These are phyloP conservation scores for Schizonepeta tenuifolia DNA, from an alignment of 257 asterid species.

Conservation along the genomic window DNA sequence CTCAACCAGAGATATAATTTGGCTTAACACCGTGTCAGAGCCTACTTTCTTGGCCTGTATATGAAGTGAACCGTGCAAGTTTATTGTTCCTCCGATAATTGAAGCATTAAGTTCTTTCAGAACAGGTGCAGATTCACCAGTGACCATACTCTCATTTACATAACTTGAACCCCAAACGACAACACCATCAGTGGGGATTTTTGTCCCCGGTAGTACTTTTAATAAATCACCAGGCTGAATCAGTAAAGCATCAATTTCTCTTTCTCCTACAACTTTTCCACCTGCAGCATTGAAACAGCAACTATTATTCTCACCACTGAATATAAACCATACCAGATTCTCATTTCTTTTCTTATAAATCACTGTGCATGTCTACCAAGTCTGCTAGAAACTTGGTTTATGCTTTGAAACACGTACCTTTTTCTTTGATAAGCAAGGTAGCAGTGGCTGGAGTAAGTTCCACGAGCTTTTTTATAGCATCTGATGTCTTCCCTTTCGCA, in stretches of 20 bases:
- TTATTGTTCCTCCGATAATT: conserved; percentile 94
- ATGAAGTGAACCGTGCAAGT: conserved; percentile 92
- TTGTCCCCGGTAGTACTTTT: conserved; percentile 94
- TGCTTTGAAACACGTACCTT: conserved; percentile 47
- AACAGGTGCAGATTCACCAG: conserved; percentile 93
- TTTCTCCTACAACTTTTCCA: conserved; percentile 80
- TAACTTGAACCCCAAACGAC: conserved; percentile 98
- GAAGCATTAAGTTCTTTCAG: conserved; percentile 64
- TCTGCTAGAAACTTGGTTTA: conserved; percentile 6
- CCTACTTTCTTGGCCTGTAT: conserved; percentile 88
- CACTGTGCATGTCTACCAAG: conserved; percentile 1
- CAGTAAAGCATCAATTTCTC: conserved; percentile 90
- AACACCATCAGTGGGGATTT: conserved; percentile 87
- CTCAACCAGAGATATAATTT: conserved; percentile 96
- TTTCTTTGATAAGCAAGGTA: conserved; percentile 67
- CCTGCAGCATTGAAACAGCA: conserved; percentile 49
- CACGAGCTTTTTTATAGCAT: conserved; percentile 93
- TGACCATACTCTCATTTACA: conserved; percentile 96
- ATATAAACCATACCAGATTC: conserved; percentile 14
- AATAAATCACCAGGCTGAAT: conserved; percentile 91
- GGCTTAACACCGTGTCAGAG: conserved; percentile 92
- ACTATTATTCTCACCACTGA: conserved; percentile 17
- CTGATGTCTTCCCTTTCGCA: conserved; percentile 98
- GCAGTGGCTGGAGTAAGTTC: conserved; percentile 98
- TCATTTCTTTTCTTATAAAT: not conserved